Conservation (phyloP, 2,329 filamentous ascomycete genomes). For the Hypoxylon sp. region DNA sequence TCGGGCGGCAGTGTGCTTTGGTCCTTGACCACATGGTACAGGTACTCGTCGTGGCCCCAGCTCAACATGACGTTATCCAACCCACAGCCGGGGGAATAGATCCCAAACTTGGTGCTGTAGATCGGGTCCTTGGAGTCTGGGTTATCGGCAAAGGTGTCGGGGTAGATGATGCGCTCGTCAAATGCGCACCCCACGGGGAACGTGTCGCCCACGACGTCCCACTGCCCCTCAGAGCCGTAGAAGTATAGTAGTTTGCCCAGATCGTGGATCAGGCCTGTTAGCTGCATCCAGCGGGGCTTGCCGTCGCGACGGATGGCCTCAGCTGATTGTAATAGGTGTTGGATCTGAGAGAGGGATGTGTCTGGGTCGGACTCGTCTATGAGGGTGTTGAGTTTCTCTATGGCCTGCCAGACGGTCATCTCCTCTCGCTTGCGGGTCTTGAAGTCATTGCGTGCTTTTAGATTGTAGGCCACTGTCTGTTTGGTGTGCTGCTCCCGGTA, state of each 20-base stretch:
- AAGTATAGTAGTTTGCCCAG: conserved; percentile 86
- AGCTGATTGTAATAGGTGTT: conserved; percentile 89
- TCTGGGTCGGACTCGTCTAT: conserved; percentile 94
- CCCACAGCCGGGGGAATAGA: conserved; percentile 84
- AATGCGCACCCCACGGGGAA: conserved; percentile 85
- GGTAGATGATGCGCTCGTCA: conserved; percentile 83
- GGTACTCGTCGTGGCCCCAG: conserved; percentile 91
- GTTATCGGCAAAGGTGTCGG: conserved; percentile 82
- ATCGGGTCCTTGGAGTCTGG: conserved; percentile 79
- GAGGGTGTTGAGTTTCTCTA: conserved; percentile 91
- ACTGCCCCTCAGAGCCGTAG: conserved; percentile 87
- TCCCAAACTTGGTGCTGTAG: conserved; percentile 83
- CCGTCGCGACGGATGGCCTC: conserved; percentile 91
- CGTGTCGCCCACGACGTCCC: conserved; percentile 92
- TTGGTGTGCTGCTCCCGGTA: conserved; percentile 81
- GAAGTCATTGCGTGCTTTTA: conserved; percentile 82
- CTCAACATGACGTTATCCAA: conserved; percentile 90
- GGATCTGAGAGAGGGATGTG: conserved; percentile 88
- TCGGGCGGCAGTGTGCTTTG: conserved; percentile 85
- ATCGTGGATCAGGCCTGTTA: conserved; percentile 83
- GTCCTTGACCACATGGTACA: conserved; percentile 88
- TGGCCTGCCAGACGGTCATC: conserved; percentile 92
- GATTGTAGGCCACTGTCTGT: conserved; percentile 87
- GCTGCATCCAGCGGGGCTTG: conserved; percentile 86
- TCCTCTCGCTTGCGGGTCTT: conserved; percentile 73